Percentiles rank a stretch among this genome's conserved stretches.
These are phyloP conservation scores for Diaporthe capsici DNA, from an alignment of 2,329 filamentous ascomycete genomes.

Conservation along the genomic window DNA sequence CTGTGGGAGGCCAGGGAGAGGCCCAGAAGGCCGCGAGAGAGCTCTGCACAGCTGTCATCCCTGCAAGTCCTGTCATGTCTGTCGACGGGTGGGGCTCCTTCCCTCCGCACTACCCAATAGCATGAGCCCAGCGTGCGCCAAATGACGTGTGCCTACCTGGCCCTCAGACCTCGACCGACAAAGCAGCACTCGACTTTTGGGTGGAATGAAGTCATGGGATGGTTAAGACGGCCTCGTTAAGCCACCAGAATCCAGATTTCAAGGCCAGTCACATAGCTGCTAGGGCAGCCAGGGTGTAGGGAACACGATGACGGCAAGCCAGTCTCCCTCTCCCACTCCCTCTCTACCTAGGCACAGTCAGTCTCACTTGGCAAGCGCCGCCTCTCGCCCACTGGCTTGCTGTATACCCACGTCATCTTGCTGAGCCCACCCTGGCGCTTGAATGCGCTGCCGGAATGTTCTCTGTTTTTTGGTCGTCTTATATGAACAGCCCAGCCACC, in stretches of 20 bases:
- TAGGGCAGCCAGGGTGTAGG: background rate
- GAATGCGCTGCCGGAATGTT: background rate
- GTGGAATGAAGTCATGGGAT: slow-evolving; percentile 28
- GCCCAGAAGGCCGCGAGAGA: background rate
- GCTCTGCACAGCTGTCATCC: slow-evolving; percentile 22
- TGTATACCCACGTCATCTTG: slow-evolving; percentile 32
- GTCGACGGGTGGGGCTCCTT: background rate
- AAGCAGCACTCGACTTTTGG: slow-evolving; percentile 22
- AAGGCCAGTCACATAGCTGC: background rate
- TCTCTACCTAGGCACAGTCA: background rate
- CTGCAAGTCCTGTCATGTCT: background rate
- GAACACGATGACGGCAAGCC: background rate
- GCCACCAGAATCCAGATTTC: slow-evolving; percentile 2
- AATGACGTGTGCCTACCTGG: slow-evolving; percentile 28
- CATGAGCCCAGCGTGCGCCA: background rate
- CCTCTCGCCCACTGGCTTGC: slow-evolving; percentile 20
- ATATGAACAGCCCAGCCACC: slow-evolving; percentile 26
- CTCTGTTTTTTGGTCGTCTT: background rate
- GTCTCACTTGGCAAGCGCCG: slow-evolving; percentile 19
- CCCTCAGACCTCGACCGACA: slow-evolving; percentile 7
- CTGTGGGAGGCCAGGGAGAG: slow-evolving; percentile 7
- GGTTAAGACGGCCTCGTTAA: slow-evolving; percentile 22
- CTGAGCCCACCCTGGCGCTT: slow-evolving; percentile 34
- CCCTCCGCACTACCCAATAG: background rate
- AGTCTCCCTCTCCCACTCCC: background rate